Evolutionary conservation across 768 basidiomycete species (phyloP), one percentile per base, ranked within the genome.

Genomic region (Boletus reticuloceps): DNA sequence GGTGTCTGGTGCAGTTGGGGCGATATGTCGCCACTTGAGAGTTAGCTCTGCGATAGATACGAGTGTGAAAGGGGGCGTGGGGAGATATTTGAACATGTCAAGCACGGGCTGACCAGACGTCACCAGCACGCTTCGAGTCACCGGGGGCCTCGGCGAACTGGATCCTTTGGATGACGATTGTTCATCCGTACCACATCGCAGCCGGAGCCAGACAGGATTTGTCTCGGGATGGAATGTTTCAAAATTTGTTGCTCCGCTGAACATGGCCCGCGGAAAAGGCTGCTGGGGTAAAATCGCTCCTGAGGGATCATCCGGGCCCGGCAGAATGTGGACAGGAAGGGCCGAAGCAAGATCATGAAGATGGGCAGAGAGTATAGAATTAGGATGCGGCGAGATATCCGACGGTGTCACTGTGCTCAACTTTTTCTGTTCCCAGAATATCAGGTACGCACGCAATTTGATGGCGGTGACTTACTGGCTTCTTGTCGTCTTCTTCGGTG

Each of bases 1-100:
- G 1, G 97, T 99, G 72, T 99, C 97, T 27, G 97, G 97, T 25
- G 96, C 96, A 9, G 97, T 98, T 5, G 97, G 97, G n/a, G 97
- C 94, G 69, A 97, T 84, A 74, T 98, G 96, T 54, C 94, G 78
- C 97, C 96, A 99, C 62, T 79, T 82, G 34, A 99, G 77, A 12
- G 94, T 95, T 40, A 86, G 77, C 64, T 85, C 81, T 11, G 91
- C 81, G 56, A 98, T 79, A 4, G 82, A 81, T 34, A 96, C 68
- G 39, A 88, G 80, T n/a, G 88, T 88, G 53, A 82, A 78, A 8
- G 84, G 83, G 8, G 84, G 85, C 9, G 83, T 79, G 12, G 82
- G 79, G 40, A 98, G 76, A 72, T 99, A 99, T 69, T 93, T 95
- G 80, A 84, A 93, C 75, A 98, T 88, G 67, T 99, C 97, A 68